Evolutionary conservation across 805 yeast genomes (phyloP).

Genomic region (Grigorovia transvaalensis): DNA sequence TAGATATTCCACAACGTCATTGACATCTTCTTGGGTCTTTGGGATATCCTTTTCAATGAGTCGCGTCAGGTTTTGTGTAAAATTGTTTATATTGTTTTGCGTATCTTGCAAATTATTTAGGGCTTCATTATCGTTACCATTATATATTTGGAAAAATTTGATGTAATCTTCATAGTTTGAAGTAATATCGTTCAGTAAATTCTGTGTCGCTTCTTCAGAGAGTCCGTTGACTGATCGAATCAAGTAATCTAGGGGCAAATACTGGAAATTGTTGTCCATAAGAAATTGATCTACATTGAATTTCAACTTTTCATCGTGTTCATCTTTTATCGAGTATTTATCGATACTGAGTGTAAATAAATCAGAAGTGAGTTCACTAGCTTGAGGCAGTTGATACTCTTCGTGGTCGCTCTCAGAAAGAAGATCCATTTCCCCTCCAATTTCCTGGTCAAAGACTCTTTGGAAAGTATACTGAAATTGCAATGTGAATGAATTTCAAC

Average conservation of each 20-base stretch:
- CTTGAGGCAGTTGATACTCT: constrained; percentile 18
- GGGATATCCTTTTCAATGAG: constrained; percentile 15
- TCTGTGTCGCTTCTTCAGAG: constrained; percentile 17
- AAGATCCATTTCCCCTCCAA: constrained; percentile 20
- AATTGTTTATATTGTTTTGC: constrained; percentile 15
- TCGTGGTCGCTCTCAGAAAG: constrained; percentile 17
- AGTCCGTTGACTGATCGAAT: constrained; percentile 17
- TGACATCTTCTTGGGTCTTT: constrained; percentile 16
- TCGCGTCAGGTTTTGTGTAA: constrained; percentile 13
- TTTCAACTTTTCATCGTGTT: background rate
- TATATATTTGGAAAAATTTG: constrained; percentile 18
- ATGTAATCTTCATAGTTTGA: constrained; percentile 19
- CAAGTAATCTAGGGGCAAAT: constrained; percentile 22
- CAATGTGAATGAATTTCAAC: too few relatives aligned
- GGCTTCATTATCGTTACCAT: constrained; percentile 14
- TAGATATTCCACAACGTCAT: constrained; percentile 21
- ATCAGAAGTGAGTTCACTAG: constrained; percentile 21
- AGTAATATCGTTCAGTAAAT: constrained; percentile 19
- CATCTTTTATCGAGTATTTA: constrained; percentile 1
- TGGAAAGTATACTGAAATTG: too few relatives aligned
- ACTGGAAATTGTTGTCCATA: constrained; percentile 25
- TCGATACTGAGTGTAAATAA: constrained; percentile 18
- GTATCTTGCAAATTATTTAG: constrained; percentile 17
- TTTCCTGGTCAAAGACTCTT: too few relatives aligned
- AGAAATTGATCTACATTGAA: constrained; percentile 24